A percentile compares a stretch with the other conserved stretches of the same genome.
Evolutionary conservation across 2,329 filamentous ascomycete genomes (phyloP).

Genomic region (Exophiala spinifera): DNA sequence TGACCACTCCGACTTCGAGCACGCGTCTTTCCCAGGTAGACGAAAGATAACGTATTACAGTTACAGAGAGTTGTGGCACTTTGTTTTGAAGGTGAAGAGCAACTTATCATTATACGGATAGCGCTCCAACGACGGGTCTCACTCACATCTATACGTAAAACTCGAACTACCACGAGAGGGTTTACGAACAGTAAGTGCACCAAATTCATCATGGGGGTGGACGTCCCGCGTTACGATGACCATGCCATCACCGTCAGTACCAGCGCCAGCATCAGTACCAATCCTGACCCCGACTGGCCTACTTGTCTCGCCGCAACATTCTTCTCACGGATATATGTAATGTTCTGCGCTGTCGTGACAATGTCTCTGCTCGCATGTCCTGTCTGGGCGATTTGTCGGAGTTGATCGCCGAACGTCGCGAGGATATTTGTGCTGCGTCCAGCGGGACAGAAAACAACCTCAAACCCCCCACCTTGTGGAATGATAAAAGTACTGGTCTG

Average conservation of each 20-base stretch:
- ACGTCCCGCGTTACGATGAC: conserved; percentile 2
- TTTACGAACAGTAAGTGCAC: too few species aligned
- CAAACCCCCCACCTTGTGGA: conserved; percentile 67
- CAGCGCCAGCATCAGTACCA: conserved; percentile 15
- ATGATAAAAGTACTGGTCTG: conserved; percentile 57
- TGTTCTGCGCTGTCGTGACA: conserved; percentile 21
- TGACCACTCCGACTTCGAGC: conserved; percentile 4
- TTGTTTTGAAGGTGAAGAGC: too few species aligned
- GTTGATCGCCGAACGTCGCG: conserved; percentile 26
- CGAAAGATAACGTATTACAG: background rate
- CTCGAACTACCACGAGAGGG: too few species aligned
- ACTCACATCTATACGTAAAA: too few species aligned
- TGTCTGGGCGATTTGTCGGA: conserved; percentile 26
- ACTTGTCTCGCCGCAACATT: background rate
- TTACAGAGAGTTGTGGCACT: too few species aligned
- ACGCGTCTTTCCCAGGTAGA: background rate
- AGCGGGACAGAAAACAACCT: conserved; percentile 71
- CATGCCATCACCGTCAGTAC: conserved; percentile 18
- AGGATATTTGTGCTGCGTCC: conserved; percentile 36
- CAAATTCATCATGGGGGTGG: background rate
- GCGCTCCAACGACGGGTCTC: too few species aligned
- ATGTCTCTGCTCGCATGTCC: conserved; percentile 26
- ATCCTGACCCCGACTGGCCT: conserved; percentile 2
- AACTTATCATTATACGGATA: too few species aligned
- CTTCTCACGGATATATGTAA: conserved; percentile 21